Percentiles rank a stretch among this genome's conserved stretches.
phyloP scores from a whole-genome alignment of 768 basidiomycete species.

The Leccinum uliginosum region DNA sequence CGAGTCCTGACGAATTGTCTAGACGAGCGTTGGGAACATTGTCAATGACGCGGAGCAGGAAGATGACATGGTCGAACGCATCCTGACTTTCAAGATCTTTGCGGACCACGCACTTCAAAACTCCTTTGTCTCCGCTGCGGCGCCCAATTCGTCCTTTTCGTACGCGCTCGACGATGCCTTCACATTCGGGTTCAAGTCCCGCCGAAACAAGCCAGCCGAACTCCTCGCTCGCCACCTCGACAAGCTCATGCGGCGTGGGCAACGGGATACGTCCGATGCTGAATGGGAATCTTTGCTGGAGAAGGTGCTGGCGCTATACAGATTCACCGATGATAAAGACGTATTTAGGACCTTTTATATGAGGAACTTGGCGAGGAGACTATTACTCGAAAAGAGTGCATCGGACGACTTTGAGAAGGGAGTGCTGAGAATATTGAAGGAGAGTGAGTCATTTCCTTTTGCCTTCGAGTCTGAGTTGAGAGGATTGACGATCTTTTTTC shows the following conservation, averaged over 20 bases:
- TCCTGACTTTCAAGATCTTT: slow-evolving; percentile 64
- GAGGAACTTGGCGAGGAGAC: slow-evolving; percentile 79
- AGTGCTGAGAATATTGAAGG: slow-evolving; percentile 82
- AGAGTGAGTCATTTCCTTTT: slow-evolving; percentile 44
- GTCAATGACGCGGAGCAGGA: slow-evolving; percentile 61
- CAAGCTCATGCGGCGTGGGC: slow-evolving; percentile 80
- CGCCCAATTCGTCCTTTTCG: slow-evolving; percentile 50
- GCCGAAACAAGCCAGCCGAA: slow-evolving; percentile 83
- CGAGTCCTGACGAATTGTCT: background rate
- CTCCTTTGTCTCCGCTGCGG: slow-evolving; percentile 46
- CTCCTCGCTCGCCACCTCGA: slow-evolving; percentile 93
- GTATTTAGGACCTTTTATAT: slow-evolving; percentile 93
- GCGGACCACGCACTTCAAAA: slow-evolving; percentile 46
- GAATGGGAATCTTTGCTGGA: slow-evolving; percentile 64
- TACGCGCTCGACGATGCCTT: slow-evolving; percentile 76
- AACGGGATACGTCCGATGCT: slow-evolving; percentile 59
- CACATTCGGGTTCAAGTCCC: slow-evolving; percentile 64
- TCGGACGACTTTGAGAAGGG: slow-evolving; percentile 83
- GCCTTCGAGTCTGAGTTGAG: background rate
- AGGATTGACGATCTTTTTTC: slow-evolving; percentile 14
- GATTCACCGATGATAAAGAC: slow-evolving; percentile 89
- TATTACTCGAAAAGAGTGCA: slow-evolving; percentile 80
- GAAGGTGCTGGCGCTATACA: slow-evolving; percentile 66
- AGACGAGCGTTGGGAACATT: slow-evolving; percentile 60
- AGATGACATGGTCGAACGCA: slow-evolving; percentile 71